phyloP scores from a whole-genome alignment of 176 grass and related monocot species.

The Oryza glumipatula region DNA sequence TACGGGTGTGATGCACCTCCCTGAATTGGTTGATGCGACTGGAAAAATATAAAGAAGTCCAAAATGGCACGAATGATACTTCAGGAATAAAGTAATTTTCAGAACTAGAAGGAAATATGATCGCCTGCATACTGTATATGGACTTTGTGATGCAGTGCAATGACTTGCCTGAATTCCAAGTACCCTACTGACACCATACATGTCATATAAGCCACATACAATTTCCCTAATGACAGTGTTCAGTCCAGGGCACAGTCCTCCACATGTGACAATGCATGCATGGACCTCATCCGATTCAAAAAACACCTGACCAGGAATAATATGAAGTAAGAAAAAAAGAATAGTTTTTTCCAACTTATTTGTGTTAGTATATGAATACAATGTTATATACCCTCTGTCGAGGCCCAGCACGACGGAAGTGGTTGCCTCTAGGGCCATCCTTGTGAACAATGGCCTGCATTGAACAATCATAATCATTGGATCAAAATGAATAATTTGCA shows the following conservation, averaged over 20 bases:
- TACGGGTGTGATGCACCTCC: background rate
- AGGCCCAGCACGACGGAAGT: slow-evolving; percentile 88
- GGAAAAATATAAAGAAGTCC: background rate
- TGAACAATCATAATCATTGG: background rate
- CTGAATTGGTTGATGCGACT: background rate
- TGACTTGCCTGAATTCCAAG: slow-evolving; percentile 80
- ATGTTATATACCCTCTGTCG: slow-evolving; percentile 66
- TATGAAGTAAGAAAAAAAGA: slow-evolving; percentile 1
- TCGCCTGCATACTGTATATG: background rate
- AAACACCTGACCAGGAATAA: slow-evolving; percentile 60
- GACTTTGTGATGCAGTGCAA: slow-evolving; percentile 6
- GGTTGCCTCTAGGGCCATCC: slow-evolving; percentile 73
- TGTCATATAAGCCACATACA: slow-evolving; percentile 82
- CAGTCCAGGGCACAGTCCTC: slow-evolving; percentile 96
- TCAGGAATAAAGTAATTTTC: background rate
- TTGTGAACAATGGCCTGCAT: slow-evolving; percentile 90
- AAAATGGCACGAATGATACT: background rate
- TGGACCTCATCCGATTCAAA: slow-evolving; percentile 87
- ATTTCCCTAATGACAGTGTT: slow-evolving; percentile 99
- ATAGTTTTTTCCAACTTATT: background rate
- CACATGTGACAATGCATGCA: slow-evolving; percentile 97
- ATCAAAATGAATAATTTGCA: background rate
- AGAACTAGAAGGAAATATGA: background rate
- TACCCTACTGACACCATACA: slow-evolving; percentile 91
- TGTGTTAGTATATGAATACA: background rate